Conservation (phyloP, 257 asterid species). For the Primulina eburnea region DNA sequence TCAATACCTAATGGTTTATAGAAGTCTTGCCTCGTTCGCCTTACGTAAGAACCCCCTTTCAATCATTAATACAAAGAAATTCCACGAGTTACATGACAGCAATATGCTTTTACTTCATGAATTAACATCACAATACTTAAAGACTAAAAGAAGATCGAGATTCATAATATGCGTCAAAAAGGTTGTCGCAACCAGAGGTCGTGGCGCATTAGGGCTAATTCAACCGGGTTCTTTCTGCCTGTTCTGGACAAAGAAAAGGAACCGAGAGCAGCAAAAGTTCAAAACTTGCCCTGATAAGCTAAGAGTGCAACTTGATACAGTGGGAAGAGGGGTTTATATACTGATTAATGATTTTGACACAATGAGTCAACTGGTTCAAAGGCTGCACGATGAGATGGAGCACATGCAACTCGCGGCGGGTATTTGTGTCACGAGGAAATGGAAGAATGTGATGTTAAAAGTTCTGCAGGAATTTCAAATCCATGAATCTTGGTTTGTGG, state of each 20-base stretch:
- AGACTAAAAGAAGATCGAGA: slow-evolving; percentile 37
- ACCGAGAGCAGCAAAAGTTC: background rate
- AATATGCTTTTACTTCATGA: slow-evolving; percentile 37
- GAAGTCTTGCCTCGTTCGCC: slow-evolving; percentile 41
- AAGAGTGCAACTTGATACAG: slow-evolving; percentile 51
- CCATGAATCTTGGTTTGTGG: slow-evolving; percentile 34
- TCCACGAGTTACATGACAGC: slow-evolving; percentile 39
- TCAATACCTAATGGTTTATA: slow-evolving; percentile 24
- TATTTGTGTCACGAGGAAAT: slow-evolving; percentile 36
- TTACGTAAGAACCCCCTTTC: slow-evolving; percentile 46
- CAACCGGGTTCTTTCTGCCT: slow-evolving; percentile 18
- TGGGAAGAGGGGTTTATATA: slow-evolving; percentile 61
- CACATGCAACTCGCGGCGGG: slow-evolving; percentile 46
- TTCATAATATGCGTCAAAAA: slow-evolving; percentile 28
- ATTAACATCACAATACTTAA: slow-evolving; percentile 38
- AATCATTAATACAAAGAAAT: slow-evolving; percentile 29
- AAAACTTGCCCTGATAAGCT: slow-evolving; percentile 23
- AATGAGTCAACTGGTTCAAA: slow-evolving; percentile 44
- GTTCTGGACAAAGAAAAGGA: slow-evolving; percentile 25
- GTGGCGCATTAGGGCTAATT: slow-evolving; percentile 32
- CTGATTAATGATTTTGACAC: slow-evolving; percentile 64
- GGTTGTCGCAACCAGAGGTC: slow-evolving; percentile 31
- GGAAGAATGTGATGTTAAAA: slow-evolving; percentile 45
- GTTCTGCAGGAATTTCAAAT: slow-evolving; percentile 38
- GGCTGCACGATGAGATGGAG: slow-evolving; percentile 53